These are phyloP conservation scores for Dioszegia hungarica DNA, from an alignment of 768 basidiomycete species.

Conservation along the genomic window DNA sequence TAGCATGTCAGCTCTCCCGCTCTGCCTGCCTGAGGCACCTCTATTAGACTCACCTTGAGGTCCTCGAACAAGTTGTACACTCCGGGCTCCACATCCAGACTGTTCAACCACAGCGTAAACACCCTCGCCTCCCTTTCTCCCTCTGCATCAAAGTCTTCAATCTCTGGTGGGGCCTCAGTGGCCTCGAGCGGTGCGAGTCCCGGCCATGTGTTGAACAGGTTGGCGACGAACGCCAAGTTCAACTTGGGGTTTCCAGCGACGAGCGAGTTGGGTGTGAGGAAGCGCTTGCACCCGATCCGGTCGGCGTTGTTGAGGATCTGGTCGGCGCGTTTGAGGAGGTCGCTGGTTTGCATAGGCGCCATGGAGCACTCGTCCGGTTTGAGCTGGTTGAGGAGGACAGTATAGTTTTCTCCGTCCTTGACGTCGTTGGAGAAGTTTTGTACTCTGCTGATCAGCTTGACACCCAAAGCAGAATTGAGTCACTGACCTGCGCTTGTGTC, in stretches of 20 bases:
- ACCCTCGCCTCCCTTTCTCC: constrained; percentile 97
- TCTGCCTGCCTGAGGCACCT: neutral
- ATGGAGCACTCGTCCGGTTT: constrained; percentile 88
- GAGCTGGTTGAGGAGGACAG: constrained; percentile 88
- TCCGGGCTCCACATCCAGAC: constrained; percentile 88
- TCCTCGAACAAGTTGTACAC: constrained; percentile 97
- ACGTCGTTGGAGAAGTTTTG: constrained; percentile 97
- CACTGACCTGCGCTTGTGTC: constrained; percentile 73
- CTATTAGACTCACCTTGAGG: constrained; percentile 64
- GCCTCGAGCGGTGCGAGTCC: constrained; percentile 92
- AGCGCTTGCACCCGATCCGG: constrained; percentile 88
- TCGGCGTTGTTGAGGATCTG: constrained; percentile 91
- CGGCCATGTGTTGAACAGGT: constrained; percentile 96
- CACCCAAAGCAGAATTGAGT: neutral
- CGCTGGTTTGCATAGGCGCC: constrained; percentile 80
- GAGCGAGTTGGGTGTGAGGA: constrained; percentile 85
- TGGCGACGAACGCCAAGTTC: constrained; percentile 91
- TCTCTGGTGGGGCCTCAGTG: constrained; percentile 76
- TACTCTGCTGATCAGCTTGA: constrained; percentile 58
- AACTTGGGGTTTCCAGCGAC: constrained; percentile 92
- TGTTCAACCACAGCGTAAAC: constrained; percentile 97
- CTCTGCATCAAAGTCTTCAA: constrained; percentile 98
- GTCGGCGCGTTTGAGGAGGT: constrained; percentile 79
- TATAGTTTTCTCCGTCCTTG: constrained; percentile 96
- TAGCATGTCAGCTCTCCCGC: constrained; percentile 16